phyloP scores from a whole-genome alignment of 2,329 filamentous ascomycete species.

The Daldinia sp. region DNA sequence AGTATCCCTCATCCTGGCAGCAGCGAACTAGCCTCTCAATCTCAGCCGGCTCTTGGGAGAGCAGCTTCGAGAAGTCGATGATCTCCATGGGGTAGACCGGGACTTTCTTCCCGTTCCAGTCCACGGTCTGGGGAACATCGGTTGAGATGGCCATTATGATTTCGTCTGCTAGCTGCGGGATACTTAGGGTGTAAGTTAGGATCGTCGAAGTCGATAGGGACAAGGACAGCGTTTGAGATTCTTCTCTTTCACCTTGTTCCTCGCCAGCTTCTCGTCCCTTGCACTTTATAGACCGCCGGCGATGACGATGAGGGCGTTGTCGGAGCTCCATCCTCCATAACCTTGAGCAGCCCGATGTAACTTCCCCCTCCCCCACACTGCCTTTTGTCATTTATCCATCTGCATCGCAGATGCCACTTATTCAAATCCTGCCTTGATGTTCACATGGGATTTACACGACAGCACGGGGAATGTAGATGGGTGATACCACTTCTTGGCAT shows the following conservation, averaged over 20 bases:
- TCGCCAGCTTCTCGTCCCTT: conserved; percentile 22
- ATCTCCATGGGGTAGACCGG: conserved; percentile 66
- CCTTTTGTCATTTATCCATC: conserved; percentile 42
- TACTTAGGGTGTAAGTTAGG: conserved; percentile 1
- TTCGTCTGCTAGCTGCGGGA: conserved; percentile 16
- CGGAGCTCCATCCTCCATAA: conserved; percentile 44
- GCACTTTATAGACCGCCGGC: conserved; percentile 39
- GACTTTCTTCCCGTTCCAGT: conserved; percentile 63
- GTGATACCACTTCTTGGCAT: conserved; percentile 40
- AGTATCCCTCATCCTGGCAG: conserved; percentile 66
- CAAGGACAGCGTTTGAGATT: conserved; percentile 20
- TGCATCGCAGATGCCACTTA: conserved; percentile 37
- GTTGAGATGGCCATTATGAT: conserved; percentile 55
- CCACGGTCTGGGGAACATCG: conserved; percentile 59
- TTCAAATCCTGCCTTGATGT: conserved; percentile 19
- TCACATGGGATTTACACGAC: conserved; percentile 31
- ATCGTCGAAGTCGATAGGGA: conserved; percentile 24
- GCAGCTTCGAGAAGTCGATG: conserved; percentile 63
- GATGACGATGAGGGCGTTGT: conserved; percentile 28
- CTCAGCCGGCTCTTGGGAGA: conserved; percentile 67
- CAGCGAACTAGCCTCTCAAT: conserved; percentile 63
- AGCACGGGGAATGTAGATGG: conserved; percentile 14
- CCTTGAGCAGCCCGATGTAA: conserved; percentile 37
- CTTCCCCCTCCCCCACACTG: conserved; percentile 41
- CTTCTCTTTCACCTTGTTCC: conserved; percentile 4